Conservation (phyloP, 129 eudicot species). For the Helianthus annuus region DNA sequence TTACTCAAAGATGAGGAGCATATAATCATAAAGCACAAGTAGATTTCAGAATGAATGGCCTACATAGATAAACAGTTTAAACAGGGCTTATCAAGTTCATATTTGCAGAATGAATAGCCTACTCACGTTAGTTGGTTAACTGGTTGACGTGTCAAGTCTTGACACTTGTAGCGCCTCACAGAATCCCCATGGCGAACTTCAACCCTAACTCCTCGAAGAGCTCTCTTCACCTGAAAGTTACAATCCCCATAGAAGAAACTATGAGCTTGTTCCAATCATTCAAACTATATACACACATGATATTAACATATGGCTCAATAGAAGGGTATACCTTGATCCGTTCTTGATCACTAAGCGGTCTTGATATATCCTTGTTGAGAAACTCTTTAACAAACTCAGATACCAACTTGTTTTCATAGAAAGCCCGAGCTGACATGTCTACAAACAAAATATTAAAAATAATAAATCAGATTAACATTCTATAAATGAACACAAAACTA, state of each 20-base stretch:
- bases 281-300: not conserved
- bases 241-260: not conserved
- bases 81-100: too few species aligned
- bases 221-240: constrained; percentile 54
- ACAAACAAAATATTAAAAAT: constrained; percentile 8
- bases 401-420: constrained; percentile 42
- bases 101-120: not conserved
- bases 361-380: constrained; percentile 36
- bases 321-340: constrained; percentile 51
- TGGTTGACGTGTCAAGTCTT: constrained; percentile 40
- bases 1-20: not conserved
- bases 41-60: not conserved
- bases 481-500: not conserved
- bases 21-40: not conserved
- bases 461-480: not conserved
- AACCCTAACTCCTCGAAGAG: constrained; percentile 55
- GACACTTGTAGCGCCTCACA: constrained; percentile 33
- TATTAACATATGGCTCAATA: not conserved
- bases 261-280: not conserved
- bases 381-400: constrained; percentile 45
- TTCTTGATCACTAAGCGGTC: constrained; percentile 60
- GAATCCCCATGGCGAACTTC: constrained; percentile 27
- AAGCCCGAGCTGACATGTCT: constrained; percentile 81
- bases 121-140: constrained; percentile 41
- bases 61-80: not conserved